phyloP scores from a whole-genome alignment of 345 rosid genomes.

The Pelargonium nanum region DNA sequence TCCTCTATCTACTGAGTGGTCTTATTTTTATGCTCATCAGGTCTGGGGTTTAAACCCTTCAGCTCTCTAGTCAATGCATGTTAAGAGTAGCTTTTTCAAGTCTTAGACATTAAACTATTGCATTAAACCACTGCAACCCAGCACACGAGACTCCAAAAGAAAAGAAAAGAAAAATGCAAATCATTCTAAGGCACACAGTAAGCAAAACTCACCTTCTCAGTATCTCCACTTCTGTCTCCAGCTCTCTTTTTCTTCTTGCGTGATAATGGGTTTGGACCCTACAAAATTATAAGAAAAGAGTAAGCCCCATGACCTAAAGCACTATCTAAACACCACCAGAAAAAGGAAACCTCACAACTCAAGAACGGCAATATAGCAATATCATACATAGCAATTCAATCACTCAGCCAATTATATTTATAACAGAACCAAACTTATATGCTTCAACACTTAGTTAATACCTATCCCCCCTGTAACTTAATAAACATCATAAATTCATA shows the following conservation, averaged over 20 bases:
- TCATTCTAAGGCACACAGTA: background rate
- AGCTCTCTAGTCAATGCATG: background rate
- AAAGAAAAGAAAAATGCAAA: background rate
- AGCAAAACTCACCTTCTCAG: conserved; percentile 30
- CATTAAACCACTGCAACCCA: background rate
- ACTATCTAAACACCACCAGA: background rate
- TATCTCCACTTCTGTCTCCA: conserved; percentile 21
- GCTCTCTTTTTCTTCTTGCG: conserved; percentile 51
- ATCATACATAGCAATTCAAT: too few relatives aligned
- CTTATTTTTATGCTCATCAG: background rate
- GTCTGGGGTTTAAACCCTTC: too few relatives aligned
- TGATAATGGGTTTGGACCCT: conserved; percentile 93
- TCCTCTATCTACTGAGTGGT: background rate
- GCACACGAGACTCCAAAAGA: background rate
- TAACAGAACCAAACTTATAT: too few relatives aligned
- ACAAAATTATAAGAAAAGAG: conserved; percentile 15
- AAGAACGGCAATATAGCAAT: too few relatives aligned
- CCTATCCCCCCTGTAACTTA: too few relatives aligned
- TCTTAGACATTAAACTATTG: background rate
- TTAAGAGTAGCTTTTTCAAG: background rate
- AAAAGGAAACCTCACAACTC: background rate
- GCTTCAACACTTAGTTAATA: too few relatives aligned
- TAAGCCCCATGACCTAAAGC: conserved; percentile 2
- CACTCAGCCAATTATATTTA: too few relatives aligned
- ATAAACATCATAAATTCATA: too few relatives aligned